Evolutionary conservation across 768 basidiomycete genomes (phyloP), one percentile per base, ranked within the genome.

Genomic region (Leccinum subgranulosum): DNA sequence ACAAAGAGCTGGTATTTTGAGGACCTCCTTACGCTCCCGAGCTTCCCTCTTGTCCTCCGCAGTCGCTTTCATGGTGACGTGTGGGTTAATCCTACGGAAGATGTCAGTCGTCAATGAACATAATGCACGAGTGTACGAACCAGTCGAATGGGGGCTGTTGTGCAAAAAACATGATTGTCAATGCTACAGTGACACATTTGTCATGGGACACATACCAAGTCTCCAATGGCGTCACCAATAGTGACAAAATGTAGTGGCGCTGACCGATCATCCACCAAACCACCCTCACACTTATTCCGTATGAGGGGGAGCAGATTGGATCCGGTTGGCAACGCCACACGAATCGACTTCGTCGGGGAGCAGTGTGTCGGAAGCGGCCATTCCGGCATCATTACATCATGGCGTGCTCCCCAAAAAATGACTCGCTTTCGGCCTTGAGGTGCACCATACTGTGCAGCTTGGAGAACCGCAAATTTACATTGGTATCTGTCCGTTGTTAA

Each of bases 401-500:
- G 78, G 53, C 78, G 82, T 5, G 87, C 84, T 25, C 80, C 87
- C 77, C 80, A 81, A 66, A 91, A 84, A 47, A 92, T 87, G 12
- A 90, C 79, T 17, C 90, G 77, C 27, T 76, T 72, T 9, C 90
- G 82, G 48, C 77, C 75, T 72, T 92, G 90, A 17, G 90, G 88
- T 21, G 81, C 79, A 27, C 90, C 90, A 69, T 90, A 90, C 34
- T 84, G 83, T 0, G 79, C 83, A 23, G 88, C 85, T 64, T 92
- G 86, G 0, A 90, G 73, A 15, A 86, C 71, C n/a, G 79, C 81
- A 70, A 80, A 83, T 19, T 76, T 81, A 3, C 81, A 83, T 72
- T 92, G 89, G 65, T 91, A 91, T 56, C 61, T 67, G 52, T 27
- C 5, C 15, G n/a, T 46, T 0, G 48, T 56, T 45, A 64, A 41